These are phyloP conservation scores for Willaertia magna DNA, from an alignment of 208 protist genomes.

Conservation along the genomic window DNA sequence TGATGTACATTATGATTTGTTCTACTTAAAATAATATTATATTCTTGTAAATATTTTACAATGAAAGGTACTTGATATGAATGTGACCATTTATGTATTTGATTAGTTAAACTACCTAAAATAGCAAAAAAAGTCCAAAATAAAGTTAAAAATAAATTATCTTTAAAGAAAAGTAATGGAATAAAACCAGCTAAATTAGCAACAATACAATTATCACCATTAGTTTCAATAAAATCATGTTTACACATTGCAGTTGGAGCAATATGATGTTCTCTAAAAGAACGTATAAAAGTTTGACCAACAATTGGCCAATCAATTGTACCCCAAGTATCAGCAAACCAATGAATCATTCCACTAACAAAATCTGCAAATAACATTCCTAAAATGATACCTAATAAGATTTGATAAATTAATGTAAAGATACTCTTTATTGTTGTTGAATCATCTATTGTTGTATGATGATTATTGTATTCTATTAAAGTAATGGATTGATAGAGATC, in stretches of 20 bases:
- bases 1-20: conserved; percentile 69
- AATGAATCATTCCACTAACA: conserved; percentile 72
- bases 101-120: conserved; percentile 70
- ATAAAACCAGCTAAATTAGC: conserved; percentile 56
- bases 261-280: conserved; percentile 83
- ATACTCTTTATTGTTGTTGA: no score
- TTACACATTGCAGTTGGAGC: conserved; percentile 69
- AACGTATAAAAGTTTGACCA: conserved; percentile 64
- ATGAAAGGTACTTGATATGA: conserved; percentile 43
- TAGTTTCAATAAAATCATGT: conserved; percentile 83
- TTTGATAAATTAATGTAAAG: no score
- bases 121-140: conserved; percentile 29
- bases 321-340: conserved; percentile 80
- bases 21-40: conserved; percentile 59
- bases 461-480: not conserved
- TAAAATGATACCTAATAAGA: conserved; percentile 31
- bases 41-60: conserved; percentile 50
- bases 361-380: conserved; percentile 73
- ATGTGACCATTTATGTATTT: conserved; percentile 82
- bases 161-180: conserved; percentile 27
- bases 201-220: conserved; percentile 75
- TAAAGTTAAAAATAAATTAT: conserved; percentile 52
- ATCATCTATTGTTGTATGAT: not conserved
- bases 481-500: not conserved
- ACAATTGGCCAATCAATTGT: conserved; percentile 58